phyloP scores from a whole-genome alignment of 2,329 filamentous ascomycete species.

The Neoscytalidium dimidiatum region DNA sequence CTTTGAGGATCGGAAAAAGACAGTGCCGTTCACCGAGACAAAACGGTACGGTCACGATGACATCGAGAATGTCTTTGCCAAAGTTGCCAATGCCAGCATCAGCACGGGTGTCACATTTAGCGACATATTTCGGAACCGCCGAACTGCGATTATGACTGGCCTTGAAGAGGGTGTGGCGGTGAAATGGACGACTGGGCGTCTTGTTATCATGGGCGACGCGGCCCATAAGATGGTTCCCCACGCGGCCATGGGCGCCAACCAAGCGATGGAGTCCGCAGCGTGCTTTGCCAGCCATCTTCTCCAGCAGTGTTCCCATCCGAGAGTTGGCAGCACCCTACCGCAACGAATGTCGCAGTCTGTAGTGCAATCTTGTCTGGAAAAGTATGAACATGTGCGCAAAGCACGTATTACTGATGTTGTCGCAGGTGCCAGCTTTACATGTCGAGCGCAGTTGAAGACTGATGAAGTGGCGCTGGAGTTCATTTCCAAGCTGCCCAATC shows the following conservation, averaged over 20 bases:
- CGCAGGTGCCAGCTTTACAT: too few relatives aligned
- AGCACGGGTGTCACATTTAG: constrained; percentile 33
- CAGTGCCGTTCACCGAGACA: constrained; percentile 22
- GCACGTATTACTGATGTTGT: too few relatives aligned
- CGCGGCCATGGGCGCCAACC: constrained; percentile 27
- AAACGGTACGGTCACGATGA: constrained; percentile 36
- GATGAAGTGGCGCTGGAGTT: too few relatives aligned
- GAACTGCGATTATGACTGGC: constrained; percentile 27
- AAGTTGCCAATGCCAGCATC: constrained; percentile 30
- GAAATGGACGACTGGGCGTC: constrained; percentile 42
- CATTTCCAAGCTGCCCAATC: too few relatives aligned
- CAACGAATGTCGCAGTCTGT: too few relatives aligned
- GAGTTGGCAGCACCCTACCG: too few relatives aligned
- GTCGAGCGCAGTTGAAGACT: too few relatives aligned
- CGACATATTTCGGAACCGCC: constrained; percentile 34
- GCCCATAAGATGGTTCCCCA: constrained; percentile 40
- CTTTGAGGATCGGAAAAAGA: constrained; percentile 28
- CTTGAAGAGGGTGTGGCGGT: constrained; percentile 41
- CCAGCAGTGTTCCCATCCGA: background rate
- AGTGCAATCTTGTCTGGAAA: too few relatives aligned
- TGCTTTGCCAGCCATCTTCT: constrained; percentile 20
- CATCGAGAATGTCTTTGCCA: constrained; percentile 28
- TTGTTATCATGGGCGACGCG: constrained; percentile 44
- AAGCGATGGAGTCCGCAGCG: constrained; percentile 26
- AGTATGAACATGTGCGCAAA: too few relatives aligned